Evolutionary conservation across 2,329 filamentous ascomycete genomes (phyloP).

Genomic region (Coniochaeta ligniaria): DNA sequence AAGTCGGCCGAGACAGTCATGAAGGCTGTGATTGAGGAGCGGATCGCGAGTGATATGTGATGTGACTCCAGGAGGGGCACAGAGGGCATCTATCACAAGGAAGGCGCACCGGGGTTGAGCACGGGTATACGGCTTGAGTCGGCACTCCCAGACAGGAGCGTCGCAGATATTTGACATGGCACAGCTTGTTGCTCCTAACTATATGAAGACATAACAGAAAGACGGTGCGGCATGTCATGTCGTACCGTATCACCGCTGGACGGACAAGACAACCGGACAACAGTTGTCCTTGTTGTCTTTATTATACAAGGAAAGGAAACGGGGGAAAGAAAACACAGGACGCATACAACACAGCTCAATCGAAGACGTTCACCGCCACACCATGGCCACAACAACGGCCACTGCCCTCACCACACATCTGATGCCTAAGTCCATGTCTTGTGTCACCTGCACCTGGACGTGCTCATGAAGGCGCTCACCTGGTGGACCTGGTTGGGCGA

Average conservation of each 20-base stretch:
- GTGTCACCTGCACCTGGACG: not conserved
- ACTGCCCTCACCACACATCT: not conserved
- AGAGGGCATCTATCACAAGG: not conserved
- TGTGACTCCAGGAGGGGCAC: not conserved
- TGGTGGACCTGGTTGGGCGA: not conserved
- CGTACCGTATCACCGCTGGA: not conserved
- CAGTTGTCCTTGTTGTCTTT: too few species aligned
- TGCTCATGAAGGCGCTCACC: not conserved
- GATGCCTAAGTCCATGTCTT: not conserved
- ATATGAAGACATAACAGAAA: not conserved
- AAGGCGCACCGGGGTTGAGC: not conserved
- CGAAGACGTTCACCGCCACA: not conserved
- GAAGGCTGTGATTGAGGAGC: slow-evolving; percentile 20
- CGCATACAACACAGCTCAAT: not conserved
- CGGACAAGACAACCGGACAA: not conserved
- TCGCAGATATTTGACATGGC: not conserved
- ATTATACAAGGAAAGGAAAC: not conserved
- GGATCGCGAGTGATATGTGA: not conserved
- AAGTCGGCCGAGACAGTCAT: slow-evolving; percentile 40
- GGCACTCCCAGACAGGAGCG: not conserved
- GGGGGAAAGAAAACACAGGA: not conserved
- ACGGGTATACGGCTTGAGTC: not conserved
- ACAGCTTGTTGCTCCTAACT: not conserved
- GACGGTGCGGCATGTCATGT: not conserved
- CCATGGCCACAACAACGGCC: not conserved